Percentiles rank a stretch among this genome's conserved stretches.
These are phyloP conservation scores for Penicillium cataractarum DNA, from an alignment of 495 filamentous ascomycete species.

Conservation along the genomic window DNA sequence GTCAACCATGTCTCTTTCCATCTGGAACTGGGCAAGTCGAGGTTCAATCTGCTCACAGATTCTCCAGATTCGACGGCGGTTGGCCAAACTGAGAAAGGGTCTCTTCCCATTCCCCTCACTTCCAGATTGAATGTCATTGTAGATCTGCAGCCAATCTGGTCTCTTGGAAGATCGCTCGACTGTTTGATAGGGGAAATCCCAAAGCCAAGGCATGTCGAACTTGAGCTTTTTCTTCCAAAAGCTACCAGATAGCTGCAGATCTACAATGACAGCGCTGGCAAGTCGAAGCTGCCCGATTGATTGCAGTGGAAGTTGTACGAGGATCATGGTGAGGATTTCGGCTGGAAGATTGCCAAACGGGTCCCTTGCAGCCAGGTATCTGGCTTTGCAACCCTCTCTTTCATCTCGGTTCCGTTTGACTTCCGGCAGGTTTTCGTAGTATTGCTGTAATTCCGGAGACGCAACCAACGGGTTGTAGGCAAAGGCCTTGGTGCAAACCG, in stretches of 20 bases:
- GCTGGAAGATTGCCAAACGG: not conserved
- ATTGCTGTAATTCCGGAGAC: not conserved
- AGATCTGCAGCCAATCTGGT: not conserved
- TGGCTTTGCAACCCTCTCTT: not conserved
- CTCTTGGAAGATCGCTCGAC: not conserved
- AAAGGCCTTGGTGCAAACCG: not conserved
- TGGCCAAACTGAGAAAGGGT: not conserved
- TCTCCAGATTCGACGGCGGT: not conserved
- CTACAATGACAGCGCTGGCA: not conserved
- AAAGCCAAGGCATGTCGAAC: slow-evolving; percentile 8
- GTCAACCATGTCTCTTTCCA: not conserved
- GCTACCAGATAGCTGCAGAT: not conserved
- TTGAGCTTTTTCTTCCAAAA: slow-evolving; percentile 7
- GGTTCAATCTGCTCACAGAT: slow-evolving; percentile 2
- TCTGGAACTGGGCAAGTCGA: not conserved
- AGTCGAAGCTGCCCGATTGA: not conserved
- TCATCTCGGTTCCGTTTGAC: not conserved
- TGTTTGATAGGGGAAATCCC: not conserved
- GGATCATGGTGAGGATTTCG: slow-evolving; percentile 2
- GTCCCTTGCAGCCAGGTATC: not conserved
- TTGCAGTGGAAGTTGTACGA: not conserved
- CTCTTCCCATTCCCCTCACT: not conserved
- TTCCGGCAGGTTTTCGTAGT: not conserved
- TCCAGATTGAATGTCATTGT: not conserved
- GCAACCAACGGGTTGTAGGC: not conserved